Evolutionary conservation across 768 basidiomycete species (phyloP).

Genomic region (Serendipita indica): DNA sequence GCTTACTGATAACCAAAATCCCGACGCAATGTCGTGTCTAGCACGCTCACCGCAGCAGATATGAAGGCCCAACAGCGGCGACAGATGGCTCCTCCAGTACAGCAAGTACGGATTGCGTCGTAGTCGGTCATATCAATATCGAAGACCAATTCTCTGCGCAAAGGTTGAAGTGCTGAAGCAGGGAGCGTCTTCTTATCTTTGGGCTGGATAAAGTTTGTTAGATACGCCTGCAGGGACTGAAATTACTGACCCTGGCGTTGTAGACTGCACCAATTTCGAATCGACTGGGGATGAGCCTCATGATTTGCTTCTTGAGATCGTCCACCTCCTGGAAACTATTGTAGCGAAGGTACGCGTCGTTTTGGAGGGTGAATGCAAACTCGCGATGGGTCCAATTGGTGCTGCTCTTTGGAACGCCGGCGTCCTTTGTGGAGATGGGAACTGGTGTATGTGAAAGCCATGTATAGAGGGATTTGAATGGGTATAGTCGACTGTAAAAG

Average conservation of each 20-base stretch:
- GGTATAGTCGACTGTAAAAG: constrained; percentile 85
- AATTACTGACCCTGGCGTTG: constrained; percentile 54
- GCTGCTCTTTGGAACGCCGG: background rate
- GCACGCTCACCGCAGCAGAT: constrained; percentile 73
- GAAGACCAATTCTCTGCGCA: constrained; percentile 85
- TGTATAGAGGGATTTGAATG: constrained; percentile 81
- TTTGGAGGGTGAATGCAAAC: constrained; percentile 83
- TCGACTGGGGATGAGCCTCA: constrained; percentile 72
- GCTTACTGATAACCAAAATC: constrained; percentile 76
- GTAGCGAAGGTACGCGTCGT: constrained; percentile 89
- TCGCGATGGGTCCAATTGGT: constrained; percentile 83
- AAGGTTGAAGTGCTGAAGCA: constrained; percentile 51
- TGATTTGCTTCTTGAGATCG: constrained; percentile 83
- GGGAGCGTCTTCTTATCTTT: constrained; percentile 75
- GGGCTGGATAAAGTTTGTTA: constrained; percentile 36
- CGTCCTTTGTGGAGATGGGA: constrained; percentile 16
- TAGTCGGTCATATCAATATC: constrained; percentile 99
- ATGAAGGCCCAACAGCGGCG: constrained; percentile 91
- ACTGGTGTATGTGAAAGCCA: constrained; percentile 91
- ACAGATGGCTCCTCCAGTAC: constrained; percentile 82
- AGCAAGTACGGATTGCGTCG: constrained; percentile 88
- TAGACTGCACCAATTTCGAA: constrained; percentile 98
- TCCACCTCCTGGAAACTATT: constrained; percentile 75
- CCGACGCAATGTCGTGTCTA: constrained; percentile 63
- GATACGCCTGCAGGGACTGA: background rate